Evolutionary conservation across 495 filamentous ascomycete genomes (phyloP), one percentile per base, ranked within the genome.

Genomic region (Parathielavia hyrcaniae): DNA sequence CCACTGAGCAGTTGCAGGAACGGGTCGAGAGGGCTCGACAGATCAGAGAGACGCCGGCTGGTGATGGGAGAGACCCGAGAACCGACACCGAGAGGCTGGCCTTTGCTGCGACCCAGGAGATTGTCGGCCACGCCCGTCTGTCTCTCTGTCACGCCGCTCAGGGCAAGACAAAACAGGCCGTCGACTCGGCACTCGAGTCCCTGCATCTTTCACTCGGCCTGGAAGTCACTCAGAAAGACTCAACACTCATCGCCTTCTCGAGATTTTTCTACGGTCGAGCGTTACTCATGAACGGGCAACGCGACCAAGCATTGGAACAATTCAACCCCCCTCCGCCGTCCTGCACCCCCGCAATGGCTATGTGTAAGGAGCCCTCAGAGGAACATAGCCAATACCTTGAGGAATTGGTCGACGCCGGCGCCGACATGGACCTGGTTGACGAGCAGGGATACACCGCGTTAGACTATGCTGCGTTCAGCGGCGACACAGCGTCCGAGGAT

Each of bases 351-450:
- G 61, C 68, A 20, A 69, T 72, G 30, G 62, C 66, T 4, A 43
- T 73, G 17, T 67, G 67, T 53, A 71, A 65, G 55, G 71, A 73
- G 43, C 68, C 67, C 0, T 67, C 70, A 2, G 32, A 53, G 2
- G 71, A 72, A 49, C 61, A 71, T 48, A 53, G 58, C 1, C 48
- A 51, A 13, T 71, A 69, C 51, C 45, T 73, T 12, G 9, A 34
- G 17, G 58, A 66, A 17, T 20, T 73, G 8, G 50, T 70, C 11
- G 57, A 63, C 8, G 63, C 62, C 1, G 67, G 70, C 3, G 70
- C 60, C 5, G 66, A 70, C 49, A 14, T 71, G 52, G 57, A 64
- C 30, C 12, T 48, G 2, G 32, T 59, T 6, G 71, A 71, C 43
- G 53, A 63, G 7, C 43, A 70, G 19, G 69, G 71, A 14, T 73